Conservation (phyloP, 495 filamentous ascomycete species). For the Penicillium nucicola region DNA sequence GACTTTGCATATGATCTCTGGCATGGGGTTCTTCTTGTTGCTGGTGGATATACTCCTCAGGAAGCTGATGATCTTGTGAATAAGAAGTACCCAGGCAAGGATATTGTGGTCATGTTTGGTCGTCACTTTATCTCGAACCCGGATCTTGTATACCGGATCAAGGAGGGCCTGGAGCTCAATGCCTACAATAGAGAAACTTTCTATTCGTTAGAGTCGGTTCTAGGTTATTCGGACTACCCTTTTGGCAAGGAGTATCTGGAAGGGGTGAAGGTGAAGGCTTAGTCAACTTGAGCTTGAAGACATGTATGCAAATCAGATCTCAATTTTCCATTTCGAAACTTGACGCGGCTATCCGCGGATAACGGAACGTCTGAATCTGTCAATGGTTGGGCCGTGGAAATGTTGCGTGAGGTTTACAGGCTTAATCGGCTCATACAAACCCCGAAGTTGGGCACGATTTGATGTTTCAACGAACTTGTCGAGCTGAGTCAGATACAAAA, state of each 20-base stretch:
- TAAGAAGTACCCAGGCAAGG: slow-evolving; percentile 42
- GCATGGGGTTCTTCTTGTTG: slow-evolving; percentile 46
- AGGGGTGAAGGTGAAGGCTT: background rate
- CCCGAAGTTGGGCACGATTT: no score
- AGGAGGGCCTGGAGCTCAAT: slow-evolving; percentile 34
- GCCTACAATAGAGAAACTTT: slow-evolving; percentile 12
- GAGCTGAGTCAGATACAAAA: no score
- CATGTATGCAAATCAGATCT: no score
- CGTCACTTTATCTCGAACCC: slow-evolving; percentile 64
- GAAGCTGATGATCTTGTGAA: slow-evolving; percentile 47
- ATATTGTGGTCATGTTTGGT: slow-evolving; percentile 55
- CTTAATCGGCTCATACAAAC: no score
- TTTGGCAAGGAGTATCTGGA: slow-evolving; percentile 7
- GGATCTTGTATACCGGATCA: slow-evolving; percentile 57
- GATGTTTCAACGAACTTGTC: no score
- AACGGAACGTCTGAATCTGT: no score
- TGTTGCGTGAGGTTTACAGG: no score
- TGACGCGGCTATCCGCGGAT: no score
- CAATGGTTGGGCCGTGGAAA: no score
- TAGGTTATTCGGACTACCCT: slow-evolving; percentile 15
- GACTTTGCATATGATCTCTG: slow-evolving; percentile 40
- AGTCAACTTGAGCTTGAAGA: no score
- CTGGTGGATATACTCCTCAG: slow-evolving; percentile 52
- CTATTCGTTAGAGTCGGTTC: background rate
- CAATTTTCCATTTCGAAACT: no score